Evolutionary conservation across 1,284 basidiomycete species (phyloP).

Genomic region (Melanopsichium pennsylvanicum): DNA sequence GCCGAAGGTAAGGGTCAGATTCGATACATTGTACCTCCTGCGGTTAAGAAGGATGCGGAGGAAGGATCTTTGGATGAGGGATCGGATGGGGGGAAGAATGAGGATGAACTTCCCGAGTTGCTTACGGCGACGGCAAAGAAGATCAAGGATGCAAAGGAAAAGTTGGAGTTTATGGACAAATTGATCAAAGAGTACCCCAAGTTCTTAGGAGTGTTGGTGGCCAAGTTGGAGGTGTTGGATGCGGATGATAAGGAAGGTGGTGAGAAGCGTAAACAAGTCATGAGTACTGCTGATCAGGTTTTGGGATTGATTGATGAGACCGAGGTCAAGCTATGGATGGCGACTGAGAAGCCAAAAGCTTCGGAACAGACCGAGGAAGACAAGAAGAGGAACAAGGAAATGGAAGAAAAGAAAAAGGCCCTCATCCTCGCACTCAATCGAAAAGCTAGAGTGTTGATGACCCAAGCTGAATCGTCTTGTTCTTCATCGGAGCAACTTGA

Average conservation of each 20-base stretch:
- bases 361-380: slow-evolving; percentile 60
- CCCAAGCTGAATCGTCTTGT: slow-evolving; percentile 20
- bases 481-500: slow-evolving; percentile 25
- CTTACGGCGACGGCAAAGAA: slow-evolving; percentile 61
- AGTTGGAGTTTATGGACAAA: slow-evolving; percentile 56
- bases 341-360: slow-evolving; percentile 51
- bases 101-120: slow-evolving; percentile 58
- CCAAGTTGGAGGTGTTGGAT: slow-evolving; percentile 55
- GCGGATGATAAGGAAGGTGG: slow-evolving; percentile 33
- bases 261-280: slow-evolving; percentile 36
- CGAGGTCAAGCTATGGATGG: slow-evolving; percentile 56
- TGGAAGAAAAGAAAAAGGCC: slow-evolving; percentile 60
- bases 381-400: slow-evolving; percentile 54
- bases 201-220: slow-evolving; percentile 58
- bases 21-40: slow-evolving; percentile 62
- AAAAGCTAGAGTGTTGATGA: slow-evolving; percentile 48
- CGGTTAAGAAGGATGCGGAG: slow-evolving; percentile 47
- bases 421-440: slow-evolving; percentile 59
- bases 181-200: slow-evolving; percentile 60
- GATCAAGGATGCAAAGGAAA: slow-evolving; percentile 60
- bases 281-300: slow-evolving; percentile 54
- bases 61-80: slow-evolving; percentile 26
- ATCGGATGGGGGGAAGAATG: slow-evolving; percentile 38
- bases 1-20: slow-evolving; percentile 54
- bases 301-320: slow-evolving; percentile 55